Evolutionary conservation across 495 filamentous ascomycete genomes (phyloP).

Genomic region (Tuber calosporum): DNA sequence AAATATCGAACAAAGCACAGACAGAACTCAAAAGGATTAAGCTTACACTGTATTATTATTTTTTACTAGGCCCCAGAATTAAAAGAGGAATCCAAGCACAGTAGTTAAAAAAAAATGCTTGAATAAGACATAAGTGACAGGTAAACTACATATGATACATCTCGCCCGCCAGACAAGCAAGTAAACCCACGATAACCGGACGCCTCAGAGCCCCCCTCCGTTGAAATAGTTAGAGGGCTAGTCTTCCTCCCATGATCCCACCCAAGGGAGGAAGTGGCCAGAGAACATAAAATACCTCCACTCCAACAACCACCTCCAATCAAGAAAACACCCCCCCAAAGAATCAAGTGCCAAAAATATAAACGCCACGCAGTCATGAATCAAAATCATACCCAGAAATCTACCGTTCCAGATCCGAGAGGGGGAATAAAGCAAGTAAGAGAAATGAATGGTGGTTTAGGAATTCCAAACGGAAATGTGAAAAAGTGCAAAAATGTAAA

Average conservation of each 20-base stretch:
- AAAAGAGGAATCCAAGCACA: background rate
- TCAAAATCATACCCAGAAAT: background rate
- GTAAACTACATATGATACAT: slow-evolving; percentile 1
- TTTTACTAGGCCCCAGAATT: background rate
- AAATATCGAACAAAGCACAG: background rate
- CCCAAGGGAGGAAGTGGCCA: background rate
- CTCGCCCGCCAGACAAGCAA: background rate
- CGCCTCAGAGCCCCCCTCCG: background rate
- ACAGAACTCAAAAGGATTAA: background rate
- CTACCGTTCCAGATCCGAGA: background rate
- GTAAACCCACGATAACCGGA: background rate
- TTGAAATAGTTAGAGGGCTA: background rate
- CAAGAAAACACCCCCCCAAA: background rate
- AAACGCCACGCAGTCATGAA: background rate
- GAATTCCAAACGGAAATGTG: background rate
- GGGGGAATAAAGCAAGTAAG: background rate
- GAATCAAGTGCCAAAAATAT: slow-evolving; percentile 1
- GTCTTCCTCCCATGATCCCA: background rate
- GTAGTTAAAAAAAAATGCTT: background rate
- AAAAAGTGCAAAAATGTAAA: slow-evolving; percentile 1
- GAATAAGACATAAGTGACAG: background rate
- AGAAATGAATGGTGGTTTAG: background rate
- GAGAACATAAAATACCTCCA: background rate
- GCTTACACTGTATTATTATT: background rate
- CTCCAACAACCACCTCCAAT: background rate